Conservation (phyloP, 1,284 basidiomycete species). For the Ustilago lituana region DNA sequence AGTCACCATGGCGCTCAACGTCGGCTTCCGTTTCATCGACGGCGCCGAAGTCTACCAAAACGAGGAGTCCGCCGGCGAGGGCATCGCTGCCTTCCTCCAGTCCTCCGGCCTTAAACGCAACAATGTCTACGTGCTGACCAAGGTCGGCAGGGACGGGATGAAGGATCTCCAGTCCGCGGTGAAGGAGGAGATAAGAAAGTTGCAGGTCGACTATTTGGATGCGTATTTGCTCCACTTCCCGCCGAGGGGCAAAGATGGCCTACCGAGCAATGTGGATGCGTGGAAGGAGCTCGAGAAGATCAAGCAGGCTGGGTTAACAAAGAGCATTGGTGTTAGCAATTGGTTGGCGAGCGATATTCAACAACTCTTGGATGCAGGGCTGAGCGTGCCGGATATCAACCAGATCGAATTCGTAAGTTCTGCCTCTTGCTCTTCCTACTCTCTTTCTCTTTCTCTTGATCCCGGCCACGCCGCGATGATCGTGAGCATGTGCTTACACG, state of each 20-base stretch:
- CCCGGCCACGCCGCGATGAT: too few species aligned
- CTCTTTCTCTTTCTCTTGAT: too few species aligned
- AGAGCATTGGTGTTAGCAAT: slow-evolving; percentile 54
- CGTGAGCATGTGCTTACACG: too few species aligned
- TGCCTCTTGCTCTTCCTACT: not conserved
- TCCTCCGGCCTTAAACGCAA: slow-evolving; percentile 23
- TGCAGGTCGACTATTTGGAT: slow-evolving; percentile 43
- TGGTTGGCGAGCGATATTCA: slow-evolving; percentile 54
- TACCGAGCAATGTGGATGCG: slow-evolving; percentile 50
- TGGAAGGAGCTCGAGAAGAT: slow-evolving; percentile 55
- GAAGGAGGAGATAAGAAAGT: slow-evolving; percentile 37
- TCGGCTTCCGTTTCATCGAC: slow-evolving; percentile 50
- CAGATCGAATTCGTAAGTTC: slow-evolving; percentile 55
- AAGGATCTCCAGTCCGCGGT: slow-evolving; percentile 32
- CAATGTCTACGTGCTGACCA: slow-evolving; percentile 45
- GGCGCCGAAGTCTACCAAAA: slow-evolving; percentile 50
- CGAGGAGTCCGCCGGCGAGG: slow-evolving; percentile 38
- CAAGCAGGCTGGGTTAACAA: slow-evolving; percentile 43
- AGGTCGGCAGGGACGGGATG: slow-evolving; percentile 36
- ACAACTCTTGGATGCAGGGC: slow-evolving; percentile 46
- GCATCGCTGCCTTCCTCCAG: slow-evolving; percentile 30
- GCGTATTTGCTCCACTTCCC: slow-evolving; percentile 51
- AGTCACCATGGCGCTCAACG: slow-evolving; percentile 41
- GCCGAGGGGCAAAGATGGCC: slow-evolving; percentile 49
- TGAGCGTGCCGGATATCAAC: slow-evolving; percentile 54